Evolutionary conservation across 163 green algal genomes (phyloP), one percentile per base, ranked within the genome.

Genomic region (Scenedesmus sp.): DNA sequence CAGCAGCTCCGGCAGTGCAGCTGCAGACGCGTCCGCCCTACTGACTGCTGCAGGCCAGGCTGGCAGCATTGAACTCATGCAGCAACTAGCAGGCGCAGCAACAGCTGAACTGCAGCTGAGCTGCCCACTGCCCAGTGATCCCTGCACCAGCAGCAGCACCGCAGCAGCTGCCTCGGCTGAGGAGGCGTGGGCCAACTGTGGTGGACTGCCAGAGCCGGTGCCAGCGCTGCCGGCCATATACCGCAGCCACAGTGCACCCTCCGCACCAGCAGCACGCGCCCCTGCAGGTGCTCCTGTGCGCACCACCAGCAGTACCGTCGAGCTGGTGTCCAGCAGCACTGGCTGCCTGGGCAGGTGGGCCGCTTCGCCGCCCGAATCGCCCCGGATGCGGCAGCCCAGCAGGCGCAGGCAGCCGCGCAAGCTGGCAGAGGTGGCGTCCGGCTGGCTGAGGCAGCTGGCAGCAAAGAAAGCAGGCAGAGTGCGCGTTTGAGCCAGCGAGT

Each of bases 21-120:
- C 81, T 7, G 81, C 81, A 76, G 81, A 86, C 33, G 81, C 81
- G 10, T 86, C 81, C 24, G 81, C 81, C 0, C 33, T 86, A 15
- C 81, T 86, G 0, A 86, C 81, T 37, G 81, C 49, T 9, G 24
- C 65, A 15, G 30, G 65, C 65, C 65, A 76, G 30, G 65, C 65
- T 40, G 65, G 65, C 30, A 40, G 65, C 30, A 18, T 7, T 18
- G 30, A 1, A 16, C 6, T 40, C 3, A 76, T 76, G 65, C 65
- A 40, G 65, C 65, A 76, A 7, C 26, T n/a, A 22, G 65, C 7
- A 40, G 65, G 65, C 3, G 30, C 65, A 76, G 65, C 65, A 40
- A 30, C 65, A 37, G 65, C 65, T 40, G 65, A 40, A 30, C 2
- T 76, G 26, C 30, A 76, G 65, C 65, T 76, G 65, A 40, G 65